Conservation (phyloP, 1,284 basidiomycete species). For the Cerioporus squamosus region DNA sequence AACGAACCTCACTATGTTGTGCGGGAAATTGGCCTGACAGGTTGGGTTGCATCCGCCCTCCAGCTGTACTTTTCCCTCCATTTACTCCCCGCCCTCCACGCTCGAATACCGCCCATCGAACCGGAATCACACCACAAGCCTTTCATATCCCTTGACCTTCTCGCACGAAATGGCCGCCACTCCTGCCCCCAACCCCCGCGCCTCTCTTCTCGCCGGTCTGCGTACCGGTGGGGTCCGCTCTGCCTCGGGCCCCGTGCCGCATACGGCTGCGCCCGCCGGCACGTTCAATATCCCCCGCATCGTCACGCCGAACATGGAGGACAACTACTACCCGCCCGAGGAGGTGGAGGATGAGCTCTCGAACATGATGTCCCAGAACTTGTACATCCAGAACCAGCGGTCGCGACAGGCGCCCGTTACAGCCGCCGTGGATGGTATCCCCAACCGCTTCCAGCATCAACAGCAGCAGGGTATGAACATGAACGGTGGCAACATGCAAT, state of each 20-base stretch:
- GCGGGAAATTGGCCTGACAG: conserved; percentile 3
- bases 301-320: conserved; percentile 44
- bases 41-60: not conserved
- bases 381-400: conserved; percentile 42
- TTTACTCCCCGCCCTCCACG: conserved; percentile 19
- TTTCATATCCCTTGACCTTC: conserved; percentile 9
- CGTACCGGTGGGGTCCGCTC: conserved; percentile 85
- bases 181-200: conserved; percentile 65
- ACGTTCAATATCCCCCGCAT: conserved; percentile 64
- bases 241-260: conserved; percentile 60
- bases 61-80: conserved; percentile 30
- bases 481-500: conserved; percentile 42
- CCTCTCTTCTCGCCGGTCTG: conserved; percentile 82
- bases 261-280: conserved; percentile 66
- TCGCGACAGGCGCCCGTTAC: conserved; percentile 62
- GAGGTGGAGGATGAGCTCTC: conserved; percentile 63
- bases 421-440: conserved; percentile 67
- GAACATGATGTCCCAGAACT: conserved; percentile 54
- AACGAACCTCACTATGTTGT: not conserved
- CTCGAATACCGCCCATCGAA: conserved; percentile 17
- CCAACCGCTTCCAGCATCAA: conserved; percentile 57
- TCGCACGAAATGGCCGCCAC: conserved; percentile 56
- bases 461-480: conserved; percentile 56
- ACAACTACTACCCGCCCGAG: conserved; percentile 51
- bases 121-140: conserved; percentile 24